Base-by-base conservation (phyloP, 345 rosid genomes). In the Camelina neglecta region DNA sequence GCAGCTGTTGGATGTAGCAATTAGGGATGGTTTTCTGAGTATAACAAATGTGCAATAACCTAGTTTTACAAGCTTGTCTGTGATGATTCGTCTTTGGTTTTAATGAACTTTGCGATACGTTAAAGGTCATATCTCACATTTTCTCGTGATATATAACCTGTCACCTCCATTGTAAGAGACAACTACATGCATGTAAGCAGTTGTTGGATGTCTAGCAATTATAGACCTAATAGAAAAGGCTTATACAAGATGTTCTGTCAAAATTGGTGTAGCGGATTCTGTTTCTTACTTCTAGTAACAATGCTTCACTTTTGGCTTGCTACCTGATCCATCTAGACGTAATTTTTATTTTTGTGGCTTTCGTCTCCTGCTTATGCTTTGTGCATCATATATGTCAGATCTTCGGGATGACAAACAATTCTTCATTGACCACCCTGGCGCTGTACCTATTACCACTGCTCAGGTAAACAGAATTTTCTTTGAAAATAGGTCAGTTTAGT, bases 401-500 rank as follows among this genome's bases (percentile, higher is more conserved):
- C 97, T 95, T 71, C 88, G 94, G 74, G 97, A 95, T 76, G 97
- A 95, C 73, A 84, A 90, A 80, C 93, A 95, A 74, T 95, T 90
- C 86, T 87, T 89, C 69, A 50, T 82, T 20, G 93, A 95, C 83
- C 97, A 95, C 81, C 99, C 97, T 69, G 97, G 97, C 70, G 90
- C 99, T 73, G 93, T 89, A 67, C 96, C 97, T 26, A 95, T 95
- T 55, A 79, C 86, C 39, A 82, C 89, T n/a, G 89, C 85, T 55
- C 97, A 89, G 96, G 97, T 87, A 83, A 44, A 60, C 74, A 31
- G 18, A 39, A 1, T 2, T 20, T 67, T 50, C 63, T 39, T 10
- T 64, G 0, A 47, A 47, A 44, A 26, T 18, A 9, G 3, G 18
- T 70, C 67, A 8, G 1, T 65, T 12, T 55, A 23, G 54, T 47